phyloP scores from a whole-genome alignment of 2,329 filamentous ascomycete species.

The Calonectria pauciramosa region DNA sequence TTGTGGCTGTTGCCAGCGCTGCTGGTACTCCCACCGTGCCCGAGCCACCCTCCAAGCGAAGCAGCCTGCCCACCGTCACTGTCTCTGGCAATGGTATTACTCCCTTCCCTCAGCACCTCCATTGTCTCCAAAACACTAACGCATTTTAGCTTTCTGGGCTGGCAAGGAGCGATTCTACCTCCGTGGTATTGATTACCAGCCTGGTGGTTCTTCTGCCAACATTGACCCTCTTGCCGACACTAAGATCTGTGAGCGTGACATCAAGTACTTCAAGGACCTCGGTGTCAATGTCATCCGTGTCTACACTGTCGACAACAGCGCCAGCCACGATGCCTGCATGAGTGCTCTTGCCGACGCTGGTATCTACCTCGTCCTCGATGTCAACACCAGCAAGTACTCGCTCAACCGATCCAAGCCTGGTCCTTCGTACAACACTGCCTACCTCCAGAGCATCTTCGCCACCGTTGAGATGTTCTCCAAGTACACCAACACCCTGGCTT shows the following conservation, averaged over 20 bases:
- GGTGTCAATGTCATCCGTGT: constrained; percentile 93
- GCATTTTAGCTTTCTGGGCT: constrained; percentile 65
- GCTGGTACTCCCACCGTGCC: constrained; percentile 66
- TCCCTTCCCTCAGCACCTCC: background rate
- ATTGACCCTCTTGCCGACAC: constrained; percentile 83
- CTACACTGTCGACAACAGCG: constrained; percentile 91
- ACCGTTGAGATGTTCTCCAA: constrained; percentile 87
- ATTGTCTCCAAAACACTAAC: constrained; percentile 7
- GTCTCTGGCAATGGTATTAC: constrained; percentile 69
- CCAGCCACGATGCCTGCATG: constrained; percentile 90
- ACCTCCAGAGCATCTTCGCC: constrained; percentile 87
- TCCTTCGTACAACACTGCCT: constrained; percentile 86
- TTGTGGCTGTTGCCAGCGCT: constrained; percentile 60
- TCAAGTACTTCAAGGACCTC: constrained; percentile 84
- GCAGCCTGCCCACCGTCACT: constrained; percentile 63
- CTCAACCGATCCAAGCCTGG: constrained; percentile 85
- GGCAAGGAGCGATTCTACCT: constrained; percentile 69
- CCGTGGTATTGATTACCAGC: constrained; percentile 74
- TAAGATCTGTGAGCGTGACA: constrained; percentile 81
- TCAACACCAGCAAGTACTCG: constrained; percentile 91
- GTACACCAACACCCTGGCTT: constrained; percentile 89
- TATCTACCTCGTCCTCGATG: constrained; percentile 92
- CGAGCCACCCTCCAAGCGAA: constrained; percentile 64
- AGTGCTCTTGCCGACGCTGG: constrained; percentile 81
- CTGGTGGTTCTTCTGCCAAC: constrained; percentile 68